Conservation (phyloP, 768 basidiomycete genomes). For the Kwoniella botswanensis region DNA sequence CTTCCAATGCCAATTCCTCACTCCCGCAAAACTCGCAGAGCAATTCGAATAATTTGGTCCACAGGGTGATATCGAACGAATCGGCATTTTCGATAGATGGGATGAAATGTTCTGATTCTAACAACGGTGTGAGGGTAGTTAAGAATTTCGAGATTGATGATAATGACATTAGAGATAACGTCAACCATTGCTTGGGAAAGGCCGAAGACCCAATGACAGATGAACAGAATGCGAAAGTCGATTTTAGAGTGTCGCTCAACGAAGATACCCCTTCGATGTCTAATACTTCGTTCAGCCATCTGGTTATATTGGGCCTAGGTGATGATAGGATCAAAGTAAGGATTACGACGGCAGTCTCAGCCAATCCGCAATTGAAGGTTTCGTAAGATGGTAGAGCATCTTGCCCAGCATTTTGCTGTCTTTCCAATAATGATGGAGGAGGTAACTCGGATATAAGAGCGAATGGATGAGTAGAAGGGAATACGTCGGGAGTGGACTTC, state of each 20-base stretch:
- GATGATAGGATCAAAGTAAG: slow-evolving; percentile 80
- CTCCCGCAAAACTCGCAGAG: slow-evolving; percentile 83
- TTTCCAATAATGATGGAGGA: slow-evolving; percentile 59
- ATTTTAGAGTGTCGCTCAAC: slow-evolving; percentile 70
- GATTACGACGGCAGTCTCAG: slow-evolving; percentile 84
- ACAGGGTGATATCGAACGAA: slow-evolving; percentile 75
- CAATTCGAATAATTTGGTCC: slow-evolving; percentile 81
- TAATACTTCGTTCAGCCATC: slow-evolving; percentile 76
- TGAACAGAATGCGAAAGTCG: slow-evolving; percentile 77
- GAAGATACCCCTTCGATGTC: slow-evolving; percentile 89
- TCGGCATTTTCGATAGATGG: slow-evolving; percentile 69
- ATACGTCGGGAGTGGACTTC: slow-evolving; percentile 72
- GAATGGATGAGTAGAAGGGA: slow-evolving; percentile 94
- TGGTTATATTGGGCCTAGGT: slow-evolving; percentile 73
- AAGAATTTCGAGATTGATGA: slow-evolving; percentile 85
- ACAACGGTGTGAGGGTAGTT: slow-evolving; percentile 76
- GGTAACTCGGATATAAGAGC: slow-evolving; percentile 70
- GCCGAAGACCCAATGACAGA: slow-evolving; percentile 86
- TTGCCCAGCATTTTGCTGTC: slow-evolving; percentile 58
- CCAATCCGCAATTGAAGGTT: slow-evolving; percentile 74
- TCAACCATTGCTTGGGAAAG: slow-evolving; percentile 89
- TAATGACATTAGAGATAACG: slow-evolving; percentile 85
- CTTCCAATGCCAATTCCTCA: slow-evolving; percentile 89
- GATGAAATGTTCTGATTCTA: slow-evolving; percentile 75
- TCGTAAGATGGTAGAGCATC: slow-evolving; percentile 56